A percentile compares a stretch with the other conserved stretches of the same genome.
phyloP scores from a whole-genome alignment of 2,329 filamentous ascomycete genomes.

The Dichotomopilus funicola region DNA sequence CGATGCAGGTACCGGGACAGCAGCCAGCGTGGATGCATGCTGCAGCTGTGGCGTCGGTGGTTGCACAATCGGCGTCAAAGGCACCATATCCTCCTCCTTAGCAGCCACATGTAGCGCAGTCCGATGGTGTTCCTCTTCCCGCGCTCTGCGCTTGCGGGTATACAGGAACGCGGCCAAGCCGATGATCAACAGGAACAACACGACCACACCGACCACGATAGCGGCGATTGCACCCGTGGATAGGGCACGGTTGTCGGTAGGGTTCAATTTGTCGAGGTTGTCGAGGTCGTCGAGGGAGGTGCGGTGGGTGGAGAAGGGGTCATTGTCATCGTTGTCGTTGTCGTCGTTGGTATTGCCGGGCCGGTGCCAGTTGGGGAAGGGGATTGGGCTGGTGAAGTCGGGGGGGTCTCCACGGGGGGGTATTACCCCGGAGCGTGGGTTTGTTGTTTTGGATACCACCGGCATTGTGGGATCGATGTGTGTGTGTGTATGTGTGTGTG shows the following conservation, averaged over 20 bases:
- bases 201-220: constrained; percentile 5
- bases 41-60: neutral
- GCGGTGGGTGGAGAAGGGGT: neutral
- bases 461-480: neutral
- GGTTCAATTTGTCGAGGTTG: neutral
- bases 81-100: constrained; percentile 4
- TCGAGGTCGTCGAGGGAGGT: neutral
- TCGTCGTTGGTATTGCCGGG: neutral
- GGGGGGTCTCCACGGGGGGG: neutral
- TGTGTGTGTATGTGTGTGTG: no score
- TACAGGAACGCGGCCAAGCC: neutral
- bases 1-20: no score
- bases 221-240: constrained; percentile 2
- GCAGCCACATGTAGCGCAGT: neutral
- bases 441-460: neutral
- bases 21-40: no score
- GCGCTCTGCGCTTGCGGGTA: neutral
- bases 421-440: neutral
- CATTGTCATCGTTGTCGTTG: neutral
- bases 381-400: neutral
- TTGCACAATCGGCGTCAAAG: neutral
- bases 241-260: neutral
- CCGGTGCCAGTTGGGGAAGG: neutral
- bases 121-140: neutral
- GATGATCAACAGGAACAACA: constrained; percentile 2